A percentile compares a stretch with the other conserved stretches of the same genome.
Conservation (phyloP, 1,284 basidiomycete genomes). For the Irpex sp. region DNA sequence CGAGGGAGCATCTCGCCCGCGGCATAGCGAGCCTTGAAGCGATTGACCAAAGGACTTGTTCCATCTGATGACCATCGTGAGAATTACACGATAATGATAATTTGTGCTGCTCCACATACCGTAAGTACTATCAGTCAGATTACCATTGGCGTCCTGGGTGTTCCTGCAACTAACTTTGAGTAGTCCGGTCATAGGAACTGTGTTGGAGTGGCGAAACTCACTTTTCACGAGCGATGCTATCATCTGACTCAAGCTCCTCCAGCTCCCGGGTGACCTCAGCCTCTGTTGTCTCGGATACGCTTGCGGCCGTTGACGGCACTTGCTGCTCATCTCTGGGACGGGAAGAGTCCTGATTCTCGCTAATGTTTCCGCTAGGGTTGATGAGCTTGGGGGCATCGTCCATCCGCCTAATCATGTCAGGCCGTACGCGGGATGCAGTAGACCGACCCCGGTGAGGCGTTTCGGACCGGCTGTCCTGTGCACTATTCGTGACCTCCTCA, state of each 20-base stretch:
- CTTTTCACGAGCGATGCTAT: constrained; percentile 14
- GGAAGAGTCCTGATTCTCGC: constrained; percentile 32
- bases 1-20: constrained; percentile 22
- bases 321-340: not conserved
- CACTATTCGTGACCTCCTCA: not conserved
- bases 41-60: not conserved
- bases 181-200: not conserved
- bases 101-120: not conserved
- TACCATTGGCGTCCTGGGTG: not conserved
- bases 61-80: not conserved
- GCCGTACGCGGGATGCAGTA: constrained; percentile 36
- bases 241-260: constrained; percentile 7
- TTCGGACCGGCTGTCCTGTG: not conserved
- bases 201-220: not conserved
- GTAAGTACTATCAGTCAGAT: not conserved
- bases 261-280: not conserved
- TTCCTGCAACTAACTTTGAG: not conserved
- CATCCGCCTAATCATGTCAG: constrained; percentile 86
- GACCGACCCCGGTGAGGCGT: constrained; percentile 14
- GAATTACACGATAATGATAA: not conserved
- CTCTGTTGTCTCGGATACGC: constrained; percentile 7
- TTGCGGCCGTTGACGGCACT: not conserved
- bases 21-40: not conserved
- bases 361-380: constrained; percentile 77
- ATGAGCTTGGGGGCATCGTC: constrained; percentile 78